A percentile compares a stretch with the other conserved stretches of the same genome.
phyloP scores from a whole-genome alignment of 768 basidiomycete species.

The Mycena galericulata region DNA sequence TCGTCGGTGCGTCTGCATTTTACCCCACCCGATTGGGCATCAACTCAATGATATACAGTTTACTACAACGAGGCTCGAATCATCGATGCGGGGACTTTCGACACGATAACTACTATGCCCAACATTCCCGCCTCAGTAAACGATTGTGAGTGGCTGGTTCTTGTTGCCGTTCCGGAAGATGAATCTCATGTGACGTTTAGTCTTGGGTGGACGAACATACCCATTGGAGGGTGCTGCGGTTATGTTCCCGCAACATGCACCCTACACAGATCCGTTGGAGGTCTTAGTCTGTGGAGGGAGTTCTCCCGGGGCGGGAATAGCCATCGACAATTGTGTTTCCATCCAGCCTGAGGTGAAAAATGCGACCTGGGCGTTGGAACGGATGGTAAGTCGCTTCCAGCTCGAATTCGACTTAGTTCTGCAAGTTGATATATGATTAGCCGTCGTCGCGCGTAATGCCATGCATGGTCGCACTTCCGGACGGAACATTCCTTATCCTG shows the following conservation, averaged over 20 bases:
- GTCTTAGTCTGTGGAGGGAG: conserved; percentile 85
- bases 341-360: conserved; percentile 74
- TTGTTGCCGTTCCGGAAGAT: neutral
- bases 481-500: conserved; percentile 68
- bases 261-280: conserved; percentile 79
- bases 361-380: conserved; percentile 77
- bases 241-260: conserved; percentile 75
- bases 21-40: neutral
- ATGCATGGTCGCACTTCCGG: conserved; percentile 71
- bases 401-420: too few species aligned
- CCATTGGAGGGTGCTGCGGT: conserved; percentile 81
- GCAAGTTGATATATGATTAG: conserved; percentile 44
- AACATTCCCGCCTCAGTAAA: conserved; percentile 83
- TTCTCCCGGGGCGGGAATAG: conserved; percentile 61
- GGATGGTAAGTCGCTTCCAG: conserved; percentile 86
- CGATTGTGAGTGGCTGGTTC: conserved; percentile 63
- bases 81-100: conserved; percentile 73
- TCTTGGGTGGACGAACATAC: conserved; percentile 81
- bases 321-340: conserved; percentile 77
- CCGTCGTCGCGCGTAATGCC: conserved; percentile 82
- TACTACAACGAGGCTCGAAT: conserved; percentile 89
- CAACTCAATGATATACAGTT: conserved; percentile 49
- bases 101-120: conserved; percentile 69
- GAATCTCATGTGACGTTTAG: conserved; percentile 39
- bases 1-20: conserved; percentile 66